A percentile compares a stretch with the other conserved stretches of the same genome.
Conservation (phyloP, 31 red algal genomes). For the Bonnemaisonia californica region DNA sequence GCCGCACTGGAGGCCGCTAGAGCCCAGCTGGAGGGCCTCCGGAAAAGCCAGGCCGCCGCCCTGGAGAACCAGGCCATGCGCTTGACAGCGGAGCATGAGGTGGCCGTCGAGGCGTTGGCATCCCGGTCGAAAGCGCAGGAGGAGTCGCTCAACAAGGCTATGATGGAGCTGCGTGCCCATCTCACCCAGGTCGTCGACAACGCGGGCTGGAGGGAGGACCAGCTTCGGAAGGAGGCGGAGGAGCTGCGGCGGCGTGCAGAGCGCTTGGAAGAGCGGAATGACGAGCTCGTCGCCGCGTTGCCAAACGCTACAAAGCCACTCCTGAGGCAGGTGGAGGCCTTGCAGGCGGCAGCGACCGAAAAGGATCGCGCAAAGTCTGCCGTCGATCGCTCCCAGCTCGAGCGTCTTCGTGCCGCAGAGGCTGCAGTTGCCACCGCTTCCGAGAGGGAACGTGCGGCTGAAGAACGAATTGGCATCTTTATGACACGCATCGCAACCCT, state of each 20-base stretch:
- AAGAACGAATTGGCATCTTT: slow-evolving; percentile 30
- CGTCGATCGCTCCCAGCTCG: slow-evolving; percentile 47
- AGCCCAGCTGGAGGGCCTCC: slow-evolving; percentile 54
- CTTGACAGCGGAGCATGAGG: slow-evolving; percentile 43
- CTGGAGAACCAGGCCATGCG: slow-evolving; percentile 46
- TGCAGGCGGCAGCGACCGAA: slow-evolving; percentile 67
- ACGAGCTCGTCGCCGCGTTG: slow-evolving; percentile 71
- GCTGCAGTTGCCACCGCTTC: slow-evolving; percentile 30
- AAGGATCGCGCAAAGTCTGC: slow-evolving; percentile 40
- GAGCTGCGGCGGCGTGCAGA: slow-evolving; percentile 60
- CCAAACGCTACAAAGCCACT: slow-evolving; percentile 78
- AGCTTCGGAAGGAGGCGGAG: slow-evolving; percentile 52
- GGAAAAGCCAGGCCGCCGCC: slow-evolving; percentile 55
- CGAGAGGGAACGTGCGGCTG: slow-evolving; percentile 41
- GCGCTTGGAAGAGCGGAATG: slow-evolving; percentile 57
- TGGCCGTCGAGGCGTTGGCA: slow-evolving; percentile 10
- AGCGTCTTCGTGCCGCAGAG: slow-evolving; percentile 60
- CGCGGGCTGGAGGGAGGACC: slow-evolving; percentile 67
- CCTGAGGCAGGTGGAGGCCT: slow-evolving; percentile 71
- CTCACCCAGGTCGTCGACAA: slow-evolving; percentile 60
- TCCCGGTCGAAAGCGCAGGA: slow-evolving; percentile 29
- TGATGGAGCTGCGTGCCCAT: slow-evolving; percentile 64
- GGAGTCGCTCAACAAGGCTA: slow-evolving; percentile 53
- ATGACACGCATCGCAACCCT: slow-evolving; percentile 31
- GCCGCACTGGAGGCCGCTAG: slow-evolving; percentile 71